phyloP scores from a whole-genome alignment of 352 stramenopile genomes.

The Thalassiosira pacifica region DNA sequence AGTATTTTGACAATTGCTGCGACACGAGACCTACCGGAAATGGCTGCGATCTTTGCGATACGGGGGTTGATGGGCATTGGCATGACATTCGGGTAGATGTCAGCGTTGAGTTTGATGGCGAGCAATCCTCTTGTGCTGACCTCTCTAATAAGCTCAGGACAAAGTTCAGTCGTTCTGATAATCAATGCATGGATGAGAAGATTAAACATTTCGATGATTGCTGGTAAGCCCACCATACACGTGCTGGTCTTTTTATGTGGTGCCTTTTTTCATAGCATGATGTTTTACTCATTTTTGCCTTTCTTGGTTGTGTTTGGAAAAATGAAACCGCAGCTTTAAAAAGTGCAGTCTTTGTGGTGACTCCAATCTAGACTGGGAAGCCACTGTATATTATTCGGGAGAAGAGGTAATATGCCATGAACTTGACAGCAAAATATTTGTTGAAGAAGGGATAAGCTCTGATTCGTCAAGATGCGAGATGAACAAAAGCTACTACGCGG shows the following conservation, averaged over 20 bases:
- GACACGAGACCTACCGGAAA: slow-evolving; percentile 1
- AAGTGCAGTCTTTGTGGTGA: slow-evolving; percentile 62
- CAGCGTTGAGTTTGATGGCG: slow-evolving; percentile 36
- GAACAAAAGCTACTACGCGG: slow-evolving; percentile 45
- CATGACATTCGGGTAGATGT: slow-evolving; percentile 32
- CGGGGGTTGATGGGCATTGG: background rate
- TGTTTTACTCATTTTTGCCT: background rate
- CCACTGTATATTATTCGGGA: slow-evolving; percentile 47
- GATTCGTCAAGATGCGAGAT: slow-evolving; percentile 49
- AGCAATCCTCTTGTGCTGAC: slow-evolving; percentile 35
- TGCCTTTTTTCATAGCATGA: background rate
- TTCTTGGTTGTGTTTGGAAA: no score
- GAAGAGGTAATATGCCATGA: slow-evolving; percentile 55
- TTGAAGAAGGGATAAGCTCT: slow-evolving; percentile 29
- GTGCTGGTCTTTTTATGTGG: no score
- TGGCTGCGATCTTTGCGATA: slow-evolving; percentile 50
- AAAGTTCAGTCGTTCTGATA: slow-evolving; percentile 34
- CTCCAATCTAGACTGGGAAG: slow-evolving; percentile 40
- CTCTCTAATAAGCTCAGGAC: slow-evolving; percentile 28
- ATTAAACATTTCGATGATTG: slow-evolving; percentile 43
- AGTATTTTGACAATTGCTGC: slow-evolving; percentile 11
- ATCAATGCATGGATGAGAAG: slow-evolving; percentile 37
- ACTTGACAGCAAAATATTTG: slow-evolving; percentile 57
- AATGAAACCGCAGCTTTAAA: slow-evolving; percentile 38
- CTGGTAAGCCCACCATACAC: slow-evolving; percentile 25